These are phyloP conservation scores for Macrocystidia cucumis DNA, from an alignment of 1,284 basidiomycete genomes.

Conservation along the genomic window DNA sequence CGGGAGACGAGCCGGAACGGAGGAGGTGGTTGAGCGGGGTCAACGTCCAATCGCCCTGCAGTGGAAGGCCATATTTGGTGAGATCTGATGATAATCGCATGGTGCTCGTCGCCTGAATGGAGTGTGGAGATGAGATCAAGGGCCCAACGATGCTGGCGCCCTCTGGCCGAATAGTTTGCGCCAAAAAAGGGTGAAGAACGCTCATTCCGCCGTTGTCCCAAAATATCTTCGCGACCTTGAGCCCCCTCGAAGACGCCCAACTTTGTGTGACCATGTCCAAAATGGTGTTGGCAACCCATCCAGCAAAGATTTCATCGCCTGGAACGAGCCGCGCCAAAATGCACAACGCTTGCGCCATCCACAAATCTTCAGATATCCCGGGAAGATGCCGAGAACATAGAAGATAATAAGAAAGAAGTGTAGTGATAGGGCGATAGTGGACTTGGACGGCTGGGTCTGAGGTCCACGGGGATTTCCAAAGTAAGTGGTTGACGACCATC, in stretches of 20 bases:
- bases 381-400: constrained; percentile 48
- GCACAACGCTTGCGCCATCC: constrained; percentile 57
- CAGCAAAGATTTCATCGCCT: constrained; percentile 55
- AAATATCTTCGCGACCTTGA: constrained; percentile 29
- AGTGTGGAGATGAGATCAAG: constrained; percentile 35
- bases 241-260: constrained; percentile 30
- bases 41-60: constrained; percentile 68
- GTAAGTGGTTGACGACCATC: constrained; percentile 34
- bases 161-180: constrained; percentile 29
- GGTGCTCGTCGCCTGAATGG: constrained; percentile 46
- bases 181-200: constrained; percentile 55
- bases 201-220: constrained; percentile 44
- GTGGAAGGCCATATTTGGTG: constrained; percentile 49
- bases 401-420: constrained; percentile 46
- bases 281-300: constrained; percentile 30
- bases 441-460: constrained; percentile 18
- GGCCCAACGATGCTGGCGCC: constrained; percentile 37
- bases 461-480: constrained; percentile 39
- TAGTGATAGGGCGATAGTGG: constrained; percentile 43
- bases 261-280: constrained; percentile 27
- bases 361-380: constrained; percentile 43
- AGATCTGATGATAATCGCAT: constrained; percentile 33
- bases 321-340: constrained; percentile 48
- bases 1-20: constrained; percentile 67
- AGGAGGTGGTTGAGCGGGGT: constrained; percentile 77